These are phyloP conservation scores for Ilex aquifolium DNA, from an alignment of 257 asterid species.

Conservation along the genomic window DNA sequence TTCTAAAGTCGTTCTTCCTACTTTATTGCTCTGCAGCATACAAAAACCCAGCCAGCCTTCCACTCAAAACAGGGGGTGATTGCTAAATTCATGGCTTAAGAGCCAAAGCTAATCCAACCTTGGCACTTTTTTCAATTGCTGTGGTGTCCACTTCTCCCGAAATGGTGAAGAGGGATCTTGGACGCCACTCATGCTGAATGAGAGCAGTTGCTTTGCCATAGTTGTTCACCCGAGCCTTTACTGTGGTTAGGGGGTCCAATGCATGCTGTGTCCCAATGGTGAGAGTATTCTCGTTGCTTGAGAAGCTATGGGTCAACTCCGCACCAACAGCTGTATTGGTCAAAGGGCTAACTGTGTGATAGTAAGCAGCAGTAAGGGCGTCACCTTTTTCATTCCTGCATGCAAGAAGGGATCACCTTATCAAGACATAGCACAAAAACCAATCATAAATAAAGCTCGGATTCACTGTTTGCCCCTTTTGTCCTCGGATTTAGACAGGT, in stretches of 20 bases:
- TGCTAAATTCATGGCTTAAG: conserved; percentile 64
- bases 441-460: background rate
- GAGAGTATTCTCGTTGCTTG: conserved; percentile 78
- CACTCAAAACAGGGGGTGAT: background rate
- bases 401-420: conserved; percentile 1
- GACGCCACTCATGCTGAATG: conserved; percentile 88
- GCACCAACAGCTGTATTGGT: conserved; percentile 92
- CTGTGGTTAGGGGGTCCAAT: conserved; percentile 67
- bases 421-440: background rate
- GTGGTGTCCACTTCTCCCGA: conserved; percentile 96
- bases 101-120: conserved; percentile 81
- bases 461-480: too few species aligned
- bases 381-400: conserved; percentile 83
- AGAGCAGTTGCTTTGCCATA: conserved; percentile 86
- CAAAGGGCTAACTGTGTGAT: conserved; percentile 69
- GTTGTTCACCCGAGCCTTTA: conserved; percentile 84
- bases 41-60: conserved; percentile 6
- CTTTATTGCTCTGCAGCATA: conserved; percentile 29
- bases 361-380: conserved; percentile 69
- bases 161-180: conserved; percentile 80
- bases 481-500: too few species aligned
- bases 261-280: conserved; percentile 81
- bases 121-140: conserved; percentile 90
- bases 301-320: conserved; percentile 78
- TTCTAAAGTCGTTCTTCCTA: conserved; percentile 8